Percentiles rank a stretch among this genome's conserved stretches.
phyloP scores from a whole-genome alignment of 2,329 filamentous ascomycete genomes.

The Triangularia setosa region DNA sequence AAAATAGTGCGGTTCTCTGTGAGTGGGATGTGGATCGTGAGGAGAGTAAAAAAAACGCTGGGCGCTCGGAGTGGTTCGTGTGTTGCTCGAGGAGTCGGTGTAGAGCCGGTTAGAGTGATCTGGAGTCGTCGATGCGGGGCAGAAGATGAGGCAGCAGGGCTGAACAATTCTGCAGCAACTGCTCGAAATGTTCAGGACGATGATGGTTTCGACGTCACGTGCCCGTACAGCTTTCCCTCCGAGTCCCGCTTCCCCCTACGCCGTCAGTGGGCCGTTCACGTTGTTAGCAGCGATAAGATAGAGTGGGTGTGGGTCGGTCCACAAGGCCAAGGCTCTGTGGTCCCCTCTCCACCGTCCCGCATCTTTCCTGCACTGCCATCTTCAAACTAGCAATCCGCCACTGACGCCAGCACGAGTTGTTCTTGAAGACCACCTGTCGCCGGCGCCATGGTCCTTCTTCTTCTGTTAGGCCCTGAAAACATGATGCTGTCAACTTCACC shows the following conservation, averaged over 20 bases:
- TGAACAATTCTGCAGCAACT: constrained; percentile 13
- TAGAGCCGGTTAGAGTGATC: neutral
- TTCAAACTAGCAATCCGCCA: neutral
- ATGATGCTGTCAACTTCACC: neutral
- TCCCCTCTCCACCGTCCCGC: neutral
- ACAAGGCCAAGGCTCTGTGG: neutral
- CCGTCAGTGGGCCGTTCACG: neutral
- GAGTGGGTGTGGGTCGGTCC: neutral
- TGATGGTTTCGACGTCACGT: constrained; percentile 15
- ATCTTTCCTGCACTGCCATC: neutral
- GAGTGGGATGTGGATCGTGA: neutral
- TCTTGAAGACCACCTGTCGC: neutral
- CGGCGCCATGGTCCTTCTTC: constrained; percentile 3
- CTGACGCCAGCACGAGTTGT: neutral
- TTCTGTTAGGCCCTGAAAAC: neutral
- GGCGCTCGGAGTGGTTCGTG: neutral
- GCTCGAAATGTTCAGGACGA: constrained; percentile 9
- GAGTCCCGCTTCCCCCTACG: neutral
- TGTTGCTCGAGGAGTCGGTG: constrained; percentile 1
- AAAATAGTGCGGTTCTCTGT: neutral
- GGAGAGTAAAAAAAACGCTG: neutral
- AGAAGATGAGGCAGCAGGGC: constrained; percentile 13
- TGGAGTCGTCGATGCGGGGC: constrained; percentile 14
- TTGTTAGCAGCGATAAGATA: neutral
- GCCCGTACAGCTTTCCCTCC: neutral